phyloP scores from a whole-genome alignment of 768 basidiomycete species.

The Megacollybia marginata region DNA sequence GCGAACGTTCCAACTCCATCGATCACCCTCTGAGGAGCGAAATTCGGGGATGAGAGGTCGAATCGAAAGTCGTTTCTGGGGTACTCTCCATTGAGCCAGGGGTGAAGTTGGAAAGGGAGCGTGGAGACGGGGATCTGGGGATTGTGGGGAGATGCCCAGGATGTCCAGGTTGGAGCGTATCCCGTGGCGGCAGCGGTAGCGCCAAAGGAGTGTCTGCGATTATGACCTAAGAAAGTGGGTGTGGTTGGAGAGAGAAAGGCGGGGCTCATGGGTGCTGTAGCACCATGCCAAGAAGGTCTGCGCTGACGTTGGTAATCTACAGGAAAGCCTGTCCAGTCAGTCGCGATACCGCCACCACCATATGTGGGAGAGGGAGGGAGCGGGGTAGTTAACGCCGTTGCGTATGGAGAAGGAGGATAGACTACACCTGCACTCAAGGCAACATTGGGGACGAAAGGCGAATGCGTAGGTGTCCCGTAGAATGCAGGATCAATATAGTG shows the following conservation, averaged over 20 bases:
- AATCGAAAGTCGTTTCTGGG: slow-evolving; percentile 42
- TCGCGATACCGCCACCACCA: slow-evolving; percentile 15
- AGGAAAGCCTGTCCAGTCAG: slow-evolving; percentile 15
- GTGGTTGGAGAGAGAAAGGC: slow-evolving; percentile 13
- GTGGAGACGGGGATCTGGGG: slow-evolving; percentile 14
- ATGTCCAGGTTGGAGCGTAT: not conserved
- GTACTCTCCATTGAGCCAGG: slow-evolving; percentile 45
- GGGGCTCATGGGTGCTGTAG: slow-evolving; percentile 13
- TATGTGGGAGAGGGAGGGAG: slow-evolving; percentile 15
- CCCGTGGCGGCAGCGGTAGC: slow-evolving; percentile 2
- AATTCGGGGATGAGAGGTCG: slow-evolving; percentile 44
- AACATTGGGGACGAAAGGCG: slow-evolving; percentile 37
- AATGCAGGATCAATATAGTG: slow-evolving; percentile 22
- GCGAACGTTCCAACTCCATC: slow-evolving; percentile 29
- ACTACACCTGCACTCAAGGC: slow-evolving; percentile 15
- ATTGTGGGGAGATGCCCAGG: slow-evolving; percentile 6
- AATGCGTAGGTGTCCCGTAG: slow-evolving; percentile 23
- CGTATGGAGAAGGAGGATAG: not conserved
- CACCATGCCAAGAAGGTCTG: slow-evolving; percentile 37
- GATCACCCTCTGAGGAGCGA: slow-evolving; percentile 34
- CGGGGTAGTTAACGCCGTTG: slow-evolving; percentile 7
- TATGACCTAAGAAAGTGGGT: not conserved
- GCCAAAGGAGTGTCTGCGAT: slow-evolving; percentile 22
- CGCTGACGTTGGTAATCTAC: slow-evolving; percentile 18
- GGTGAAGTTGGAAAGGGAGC: slow-evolving; percentile 29